phyloP scores from a whole-genome alignment of 1,284 basidiomycete species.

The Trametes versicolor region DNA sequence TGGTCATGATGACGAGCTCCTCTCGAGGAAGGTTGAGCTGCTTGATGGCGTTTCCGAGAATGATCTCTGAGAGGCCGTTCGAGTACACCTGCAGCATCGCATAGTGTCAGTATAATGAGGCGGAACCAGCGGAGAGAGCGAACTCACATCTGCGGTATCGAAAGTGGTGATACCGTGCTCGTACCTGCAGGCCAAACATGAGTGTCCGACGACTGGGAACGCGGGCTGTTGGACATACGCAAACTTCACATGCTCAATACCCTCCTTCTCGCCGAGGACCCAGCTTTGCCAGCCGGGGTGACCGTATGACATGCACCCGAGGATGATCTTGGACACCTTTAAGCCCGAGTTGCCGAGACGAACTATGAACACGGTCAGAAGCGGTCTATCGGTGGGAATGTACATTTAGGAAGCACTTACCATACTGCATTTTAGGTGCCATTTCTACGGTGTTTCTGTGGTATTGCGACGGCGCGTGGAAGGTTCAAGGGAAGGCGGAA shows the following conservation, averaged over 20 bases:
- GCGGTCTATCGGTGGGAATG: too few relatives aligned
- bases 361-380: slow-evolving; percentile 37
- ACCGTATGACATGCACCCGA: slow-evolving; percentile 58
- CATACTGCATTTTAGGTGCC: too few relatives aligned
- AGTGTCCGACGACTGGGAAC: too few relatives aligned
- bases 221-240: slow-evolving; percentile 40
- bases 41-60: slow-evolving; percentile 69
- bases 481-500: too few relatives aligned
- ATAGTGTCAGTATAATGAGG: neutral
- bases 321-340: slow-evolving; percentile 54
- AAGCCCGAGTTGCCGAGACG: slow-evolving; percentile 57
- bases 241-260: slow-evolving; percentile 48
- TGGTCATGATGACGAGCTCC: slow-evolving; percentile 68
- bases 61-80: slow-evolving; percentile 60
- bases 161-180: slow-evolving; percentile 41
- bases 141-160: slow-evolving; percentile 12
- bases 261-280: slow-evolving; percentile 53
- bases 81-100: slow-evolving; percentile 39
- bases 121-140: neutral
- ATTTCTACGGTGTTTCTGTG: too few relatives aligned
- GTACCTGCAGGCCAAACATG: slow-evolving; percentile 22
- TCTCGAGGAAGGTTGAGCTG: slow-evolving; percentile 62
- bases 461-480: too few relatives aligned
- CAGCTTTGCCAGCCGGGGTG: slow-evolving; percentile 47
- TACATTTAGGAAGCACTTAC: too few relatives aligned